Evolutionary conservation across 2,329 filamentous ascomycete species (phyloP), one percentile per base, ranked within the genome.

Genomic region (Diaporthe humulicola): DNA sequence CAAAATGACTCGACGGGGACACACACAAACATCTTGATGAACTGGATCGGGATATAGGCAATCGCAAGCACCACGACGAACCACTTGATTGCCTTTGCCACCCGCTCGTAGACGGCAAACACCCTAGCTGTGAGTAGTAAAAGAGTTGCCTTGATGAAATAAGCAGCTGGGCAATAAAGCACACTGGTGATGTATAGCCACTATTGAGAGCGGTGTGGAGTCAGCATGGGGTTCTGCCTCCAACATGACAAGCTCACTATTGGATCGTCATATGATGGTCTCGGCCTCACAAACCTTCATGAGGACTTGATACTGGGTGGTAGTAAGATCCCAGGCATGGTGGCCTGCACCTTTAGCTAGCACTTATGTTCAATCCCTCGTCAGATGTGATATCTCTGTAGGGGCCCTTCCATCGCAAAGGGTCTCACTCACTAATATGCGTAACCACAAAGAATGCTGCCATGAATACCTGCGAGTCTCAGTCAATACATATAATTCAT

Each of bases 11-110:
- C 61, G 22, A 66, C 42, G 8, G 61, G 61, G 10, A 66, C 28
- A 50, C 61, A 66, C 40, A 66, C 42, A 14, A 66, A 66, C 61
- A 66, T 66, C n/a, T 66, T 66, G 30, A 66, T 36, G 42, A 50
- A 66, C 30, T 66, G 61, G 30, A 66, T 50, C 4, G 61, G 61
- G 12, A 66, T 50, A 14, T 66, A 50, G 8, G 42, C 22, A 36
- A 66, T 3, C 22, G 61, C 61, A 66, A 66, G 61, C 10, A 36
- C 17, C 30, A 50, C 42, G 22, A 66, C 30, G 14, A 66, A 66
- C 19, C 19, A 50, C 7, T 50, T 50, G 42, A 50, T 66, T 9
- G 42, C 61, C 12, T 50, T 50, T 12, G 61, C 42, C 22, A 45
- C 17, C 36, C 42, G 28, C 19, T 66, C 61, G 22, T 66, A 66